Base-by-base conservation (phyloP, 2,329 filamentous ascomycete genomes). In the Hypomyces rosellus region DNA sequence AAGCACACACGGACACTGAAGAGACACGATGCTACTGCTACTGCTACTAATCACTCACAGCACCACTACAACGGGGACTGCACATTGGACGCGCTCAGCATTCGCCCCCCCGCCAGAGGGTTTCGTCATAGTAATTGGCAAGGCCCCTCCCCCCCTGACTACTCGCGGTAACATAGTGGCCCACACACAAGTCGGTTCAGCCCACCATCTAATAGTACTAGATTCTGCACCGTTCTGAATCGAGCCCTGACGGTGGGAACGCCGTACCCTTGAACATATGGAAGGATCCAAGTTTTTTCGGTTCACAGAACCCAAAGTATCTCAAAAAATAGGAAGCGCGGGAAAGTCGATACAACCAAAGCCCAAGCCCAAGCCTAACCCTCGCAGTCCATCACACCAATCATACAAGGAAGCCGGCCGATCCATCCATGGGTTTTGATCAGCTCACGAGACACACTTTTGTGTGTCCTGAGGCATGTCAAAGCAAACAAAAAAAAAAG, bases 401-500 rank as follows among this genome's bases (percentile, higher is more conserved):
- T 57, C 38, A 54, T 54, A 54, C 53, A 45, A 36, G 44, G 36
- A 46, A 48, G 39, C 45, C 48, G 49, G 38, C 37, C 51, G 46
- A 34, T 30, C 25, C 25, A n/a, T 14, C 14, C 34, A 46, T 38
- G 33, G 39, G 44, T 38, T 52, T 50, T 37, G 33, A 46, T 36
- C 50, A 38, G 37, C 46, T 34, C 47, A 49, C 49, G 43, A 43
- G 40, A 46, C 33, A 20, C 22, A 34, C 34, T 49, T 49, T 52
- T 37, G 44, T 43, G 34, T 52, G 46, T 52, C 45, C 50, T 36
- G 37, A 8, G 34, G 46, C 46, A 37, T 42, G 39, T 41, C 46
- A 45, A 40, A 49, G 41, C 48, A 49, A 37, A 43, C 37, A 45
- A 49, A 46, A 34, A 52, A 52, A 42, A 15, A 42, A 15, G 42